Evolutionary conservation across 768 basidiomycete genomes (phyloP).

Genomic region (Trametes sanguinea): DNA sequence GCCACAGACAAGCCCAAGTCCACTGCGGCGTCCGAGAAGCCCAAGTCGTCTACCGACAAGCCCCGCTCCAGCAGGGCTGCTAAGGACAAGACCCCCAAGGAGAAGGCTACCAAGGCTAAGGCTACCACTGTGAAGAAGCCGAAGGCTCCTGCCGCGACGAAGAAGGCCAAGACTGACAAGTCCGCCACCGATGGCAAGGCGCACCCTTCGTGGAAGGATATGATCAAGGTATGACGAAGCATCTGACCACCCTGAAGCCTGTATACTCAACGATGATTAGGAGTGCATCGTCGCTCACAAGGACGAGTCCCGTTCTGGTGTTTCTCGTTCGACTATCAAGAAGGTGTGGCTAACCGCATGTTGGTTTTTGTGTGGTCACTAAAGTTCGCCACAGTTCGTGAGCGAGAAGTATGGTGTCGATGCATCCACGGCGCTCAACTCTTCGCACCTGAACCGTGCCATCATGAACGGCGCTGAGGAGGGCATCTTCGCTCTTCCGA

Average conservation of each 20-base stretch:
- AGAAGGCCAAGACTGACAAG: constrained; percentile 8
- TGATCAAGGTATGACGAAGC: constrained; percentile 34
- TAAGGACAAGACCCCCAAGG: not conserved
- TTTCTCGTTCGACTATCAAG: constrained; percentile 79
- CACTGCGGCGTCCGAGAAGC: constrained; percentile 14
- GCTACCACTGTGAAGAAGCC: constrained; percentile 18
- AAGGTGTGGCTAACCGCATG: constrained; percentile 31
- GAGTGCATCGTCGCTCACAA: constrained; percentile 70
- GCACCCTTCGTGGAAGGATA: constrained; percentile 43
- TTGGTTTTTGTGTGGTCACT: not conserved
- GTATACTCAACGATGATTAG: constrained; percentile 38
- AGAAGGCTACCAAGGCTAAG: constrained; percentile 18
- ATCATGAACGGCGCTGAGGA: constrained; percentile 54
- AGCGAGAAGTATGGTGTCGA: constrained; percentile 55
- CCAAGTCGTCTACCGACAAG: constrained; percentile 19
- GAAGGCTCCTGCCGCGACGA: constrained; percentile 16
- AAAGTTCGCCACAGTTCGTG: constrained; percentile 43
- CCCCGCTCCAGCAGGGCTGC: not conserved
- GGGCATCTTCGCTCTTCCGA: constrained; percentile 58
- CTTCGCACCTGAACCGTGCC: constrained; percentile 52
- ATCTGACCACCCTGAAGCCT: not conserved
- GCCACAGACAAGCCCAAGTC: constrained; percentile 19
- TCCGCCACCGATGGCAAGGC: constrained; percentile 23
- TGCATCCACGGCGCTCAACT: constrained; percentile 41
- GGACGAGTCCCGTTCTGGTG: constrained; percentile 68